Base-by-base conservation (phyloP, 2,329 filamentous ascomycete species). In the Aspergillus arachidicola region DNA sequence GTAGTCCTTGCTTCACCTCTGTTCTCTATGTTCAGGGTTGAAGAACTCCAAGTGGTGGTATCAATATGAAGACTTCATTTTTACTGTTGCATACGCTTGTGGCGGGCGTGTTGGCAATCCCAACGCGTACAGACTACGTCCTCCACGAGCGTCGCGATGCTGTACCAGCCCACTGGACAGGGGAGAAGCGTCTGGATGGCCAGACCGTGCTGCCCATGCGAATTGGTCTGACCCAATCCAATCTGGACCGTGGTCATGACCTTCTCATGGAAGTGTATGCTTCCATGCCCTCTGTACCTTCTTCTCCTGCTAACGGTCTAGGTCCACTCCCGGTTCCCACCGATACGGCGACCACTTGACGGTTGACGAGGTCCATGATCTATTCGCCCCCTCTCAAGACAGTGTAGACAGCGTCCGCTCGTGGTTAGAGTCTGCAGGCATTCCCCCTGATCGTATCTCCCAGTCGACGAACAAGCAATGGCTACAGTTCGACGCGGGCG, bases 351-450 rank as follows among this genome's bases (percentile, higher is more conserved):
- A 79, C 61, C 76, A 80, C 57, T 81, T 79, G 77, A 76, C 77
- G 10, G 72, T 76, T 6, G 74, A 82, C 43, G 66, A 83, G 57
- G 74, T 83, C 48, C 78, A 78, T 50, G 73, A 80, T 45, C 73
- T 78, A 14, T 83, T 83, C 66, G 76, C 80, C 28, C 79, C 80
- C 6, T 73, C 71, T 14, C 66, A 68, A 11, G 81, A 85, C 43
- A 77, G 83, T 4, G 80, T 87, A 2, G 76, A 82, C n/a, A 75
- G 80, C 2, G 84, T 88, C 36, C 81, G 81, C 68, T 65, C 76
- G 12, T 89, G 87, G 86, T 79, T 89, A 16, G 73, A 79, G 26
- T 72, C 75, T 7, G 80, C 82, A 21, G 87, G 86, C 10, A 85
- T 89, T 54, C 69, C 79, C n/a, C 71, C 74, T 2, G 75, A 77